Evolutionary conservation across 2,329 filamentous ascomycete genomes (phyloP).

Genomic region (Endoconidiophora laricicola): DNA sequence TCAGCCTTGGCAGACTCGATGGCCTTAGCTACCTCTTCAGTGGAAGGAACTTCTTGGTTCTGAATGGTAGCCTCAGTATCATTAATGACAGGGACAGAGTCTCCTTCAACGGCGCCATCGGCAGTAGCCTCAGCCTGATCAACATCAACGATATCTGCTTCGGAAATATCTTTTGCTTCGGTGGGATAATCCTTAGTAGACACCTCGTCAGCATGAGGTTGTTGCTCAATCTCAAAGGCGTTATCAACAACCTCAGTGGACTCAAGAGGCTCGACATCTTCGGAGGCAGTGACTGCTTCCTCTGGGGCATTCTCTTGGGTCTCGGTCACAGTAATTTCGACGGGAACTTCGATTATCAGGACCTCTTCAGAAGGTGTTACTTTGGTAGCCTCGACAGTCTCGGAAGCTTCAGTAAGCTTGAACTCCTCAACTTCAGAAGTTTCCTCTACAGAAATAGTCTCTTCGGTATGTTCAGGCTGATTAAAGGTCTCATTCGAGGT

Average conservation of each 20-base stretch:
- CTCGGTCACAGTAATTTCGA: not conserved
- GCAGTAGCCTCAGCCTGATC: slow-evolving; percentile 6
- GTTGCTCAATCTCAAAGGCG: not conserved
- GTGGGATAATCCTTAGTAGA: slow-evolving; percentile 4
- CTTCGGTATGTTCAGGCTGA: slow-evolving; percentile 3
- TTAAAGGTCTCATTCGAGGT: slow-evolving; percentile 1
- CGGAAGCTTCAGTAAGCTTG: slow-evolving; percentile 6
- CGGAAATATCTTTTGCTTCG: not conserved
- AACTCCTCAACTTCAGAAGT: not conserved
- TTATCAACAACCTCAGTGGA: not conserved
- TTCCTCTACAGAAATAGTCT: not conserved
- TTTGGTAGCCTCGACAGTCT: not conserved
- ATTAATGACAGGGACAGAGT: not conserved
- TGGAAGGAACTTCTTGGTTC: not conserved
- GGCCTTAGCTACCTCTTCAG: slow-evolving; percentile 4
- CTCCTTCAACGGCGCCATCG: slow-evolving; percentile 13
- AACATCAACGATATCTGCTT: not conserved
- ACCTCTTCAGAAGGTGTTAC: not conserved
- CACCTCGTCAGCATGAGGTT: slow-evolving; percentile 8
- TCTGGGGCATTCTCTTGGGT: not conserved
- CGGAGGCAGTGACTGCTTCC: not conserved
- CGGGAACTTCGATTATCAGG: not conserved
- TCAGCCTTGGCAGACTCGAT: slow-evolving; percentile 2
- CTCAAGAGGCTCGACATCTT: not conserved
- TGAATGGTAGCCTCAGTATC: not conserved